Evolutionary conservation across 371 early-diverging fungal genomes (phyloP).

Genomic region (Nosema muscidifuracis): DNA sequence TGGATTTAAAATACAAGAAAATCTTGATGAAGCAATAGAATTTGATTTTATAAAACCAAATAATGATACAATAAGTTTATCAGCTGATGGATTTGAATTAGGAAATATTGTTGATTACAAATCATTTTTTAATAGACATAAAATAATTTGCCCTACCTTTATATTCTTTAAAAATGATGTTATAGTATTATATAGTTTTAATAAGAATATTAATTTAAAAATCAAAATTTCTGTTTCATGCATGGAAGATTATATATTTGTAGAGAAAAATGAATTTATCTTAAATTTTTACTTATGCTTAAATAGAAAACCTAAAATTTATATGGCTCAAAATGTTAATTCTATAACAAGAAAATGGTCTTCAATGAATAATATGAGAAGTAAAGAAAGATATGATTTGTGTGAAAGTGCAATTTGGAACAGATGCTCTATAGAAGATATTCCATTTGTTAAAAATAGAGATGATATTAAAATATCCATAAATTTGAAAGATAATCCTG

Average conservation of each 20-base stretch:
- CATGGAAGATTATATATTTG: neutral
- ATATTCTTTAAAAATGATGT: neutral
- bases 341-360: neutral
- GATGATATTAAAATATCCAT: constrained; percentile 3
- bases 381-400: neutral
- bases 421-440: neutral
- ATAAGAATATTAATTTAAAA: neutral
- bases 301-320: neutral
- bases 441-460: constrained; percentile 5
- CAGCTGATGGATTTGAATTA: neutral
- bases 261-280: neutral
- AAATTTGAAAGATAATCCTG: neutral
- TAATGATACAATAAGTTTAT: neutral
- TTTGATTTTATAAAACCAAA: neutral
- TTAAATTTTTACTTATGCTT: constrained; percentile 1
- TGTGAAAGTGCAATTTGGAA: neutral
- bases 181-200: neutral
- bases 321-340: neutral
- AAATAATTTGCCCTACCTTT: neutral
- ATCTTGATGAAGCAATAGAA: neutral
- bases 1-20: neutral
- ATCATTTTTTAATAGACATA: neutral
- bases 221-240: neutral
- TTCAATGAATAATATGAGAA: neutral
- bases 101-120: neutral